Evolutionary conservation across 2,329 filamentous ascomycete species (phyloP).

Genomic region (Bipolaris bicolor): DNA sequence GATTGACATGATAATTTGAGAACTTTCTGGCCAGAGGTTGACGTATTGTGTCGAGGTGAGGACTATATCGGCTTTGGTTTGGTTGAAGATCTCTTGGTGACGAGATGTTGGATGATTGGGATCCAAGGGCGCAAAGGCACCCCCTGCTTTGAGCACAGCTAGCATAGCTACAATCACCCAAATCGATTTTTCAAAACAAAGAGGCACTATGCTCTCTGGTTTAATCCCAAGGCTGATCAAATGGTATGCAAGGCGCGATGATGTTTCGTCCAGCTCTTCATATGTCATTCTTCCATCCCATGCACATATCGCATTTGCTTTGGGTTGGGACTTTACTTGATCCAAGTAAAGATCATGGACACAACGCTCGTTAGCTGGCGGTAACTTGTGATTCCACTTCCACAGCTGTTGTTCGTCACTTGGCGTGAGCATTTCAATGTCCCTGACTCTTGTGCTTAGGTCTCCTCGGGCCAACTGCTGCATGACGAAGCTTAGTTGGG

Average conservation of each 20-base stretch:
- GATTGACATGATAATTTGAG: not conserved
- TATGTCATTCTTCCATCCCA: slow-evolving; percentile 23
- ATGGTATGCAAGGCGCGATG: not conserved
- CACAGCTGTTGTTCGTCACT: not conserved
- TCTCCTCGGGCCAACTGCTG: slow-evolving; percentile 14
- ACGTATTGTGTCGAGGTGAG: not conserved
- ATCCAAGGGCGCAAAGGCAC: not conserved
- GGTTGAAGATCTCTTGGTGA: slow-evolving; percentile 35
- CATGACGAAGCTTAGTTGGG: slow-evolving; percentile 22
- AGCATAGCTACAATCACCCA: slow-evolving; percentile 46
- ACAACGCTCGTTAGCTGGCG: slow-evolving; percentile 5
- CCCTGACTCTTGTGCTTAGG: not conserved
- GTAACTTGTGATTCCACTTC: not conserved
- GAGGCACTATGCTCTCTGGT: slow-evolving; percentile 27
- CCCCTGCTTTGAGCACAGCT: slow-evolving; percentile 51
- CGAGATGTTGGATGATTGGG: slow-evolving; percentile 18
- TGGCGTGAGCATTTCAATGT: not conserved
- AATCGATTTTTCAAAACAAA: slow-evolving; percentile 30
- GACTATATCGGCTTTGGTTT: slow-evolving; percentile 13
- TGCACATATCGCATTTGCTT: slow-evolving; percentile 3
- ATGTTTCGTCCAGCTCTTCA: slow-evolving; percentile 7
- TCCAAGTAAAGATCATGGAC: slow-evolving; percentile 13
- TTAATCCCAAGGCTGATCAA: not conserved
- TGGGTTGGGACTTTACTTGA: not conserved
- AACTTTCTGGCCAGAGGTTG: not conserved